A percentile compares a stretch with the other conserved stretches of the same genome.
Conservation (phyloP, 2,329 filamentous ascomycete genomes). For the Colletotrichum tamarilloi region DNA sequence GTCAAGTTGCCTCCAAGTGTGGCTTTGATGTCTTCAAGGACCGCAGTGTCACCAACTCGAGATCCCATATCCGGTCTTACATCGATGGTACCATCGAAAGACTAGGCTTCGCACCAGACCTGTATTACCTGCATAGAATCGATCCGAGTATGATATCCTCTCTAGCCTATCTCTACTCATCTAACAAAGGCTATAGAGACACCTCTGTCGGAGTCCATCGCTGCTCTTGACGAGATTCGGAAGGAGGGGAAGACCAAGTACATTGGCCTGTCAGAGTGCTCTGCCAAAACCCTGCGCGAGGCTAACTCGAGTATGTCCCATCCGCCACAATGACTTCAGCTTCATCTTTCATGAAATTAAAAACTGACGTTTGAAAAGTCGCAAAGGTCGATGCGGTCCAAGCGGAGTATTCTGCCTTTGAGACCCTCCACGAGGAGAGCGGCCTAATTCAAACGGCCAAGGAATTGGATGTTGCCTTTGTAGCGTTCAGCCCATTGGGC, state of each 20-base stretch:
- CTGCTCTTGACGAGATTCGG: constrained; percentile 57
- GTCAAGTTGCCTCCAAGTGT: constrained; percentile 59
- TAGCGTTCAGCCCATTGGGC: constrained; percentile 58
- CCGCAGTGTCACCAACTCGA: constrained; percentile 53
- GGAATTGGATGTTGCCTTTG: constrained; percentile 53
- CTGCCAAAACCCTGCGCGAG: constrained; percentile 54
- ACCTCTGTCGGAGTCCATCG: constrained; percentile 58
- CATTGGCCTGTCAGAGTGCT: constrained; percentile 60
- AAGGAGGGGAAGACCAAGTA: constrained; percentile 59
- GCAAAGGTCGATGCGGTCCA: constrained; percentile 59
- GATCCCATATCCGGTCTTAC: constrained; percentile 57
- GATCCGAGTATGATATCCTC: constrained; percentile 50
- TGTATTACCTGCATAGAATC: constrained; percentile 57
- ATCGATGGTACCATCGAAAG: constrained; percentile 61
- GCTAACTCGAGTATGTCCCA: constrained; percentile 52
- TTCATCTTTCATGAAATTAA: background rate
- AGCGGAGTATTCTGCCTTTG: constrained; percentile 52
- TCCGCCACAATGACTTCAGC: no score
- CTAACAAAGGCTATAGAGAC: constrained; percentile 43
- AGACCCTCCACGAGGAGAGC: constrained; percentile 38
- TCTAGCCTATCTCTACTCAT: background rate
- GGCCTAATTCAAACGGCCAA: constrained; percentile 53
- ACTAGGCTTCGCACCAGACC: constrained; percentile 57
- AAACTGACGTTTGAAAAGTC: constrained; percentile 42
- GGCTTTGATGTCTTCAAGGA: constrained; percentile 51